Base-by-base conservation (phyloP, 768 basidiomycete species). In the Termitomyces sp. region DNA sequence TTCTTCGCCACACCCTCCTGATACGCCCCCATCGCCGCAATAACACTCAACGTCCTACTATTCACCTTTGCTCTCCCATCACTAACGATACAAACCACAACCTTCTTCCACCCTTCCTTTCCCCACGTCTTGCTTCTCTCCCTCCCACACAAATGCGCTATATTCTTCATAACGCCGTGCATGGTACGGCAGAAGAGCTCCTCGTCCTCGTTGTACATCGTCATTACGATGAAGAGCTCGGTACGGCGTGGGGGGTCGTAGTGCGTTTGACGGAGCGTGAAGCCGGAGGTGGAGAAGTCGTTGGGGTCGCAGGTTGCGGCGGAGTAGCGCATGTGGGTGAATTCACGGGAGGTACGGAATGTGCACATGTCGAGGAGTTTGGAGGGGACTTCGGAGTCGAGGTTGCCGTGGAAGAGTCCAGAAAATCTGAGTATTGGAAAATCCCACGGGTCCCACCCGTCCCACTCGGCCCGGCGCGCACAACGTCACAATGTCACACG, bases 31-130 rank as follows among this genome's bases (percentile, higher is more conserved):
- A n/a, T n/a, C n/a, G n/a, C n/a, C n/a, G n/a, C n/a, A n/a, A n/a
- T n/a, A n/a, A n/a, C n/a, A n/a, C n/a, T n/a, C n/a, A n/a, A n/a
- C n/a, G n/a, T n/a, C n/a, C n/a, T n/a, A n/a, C n/a, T n/a, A n/a
- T n/a, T n/a, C n/a, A n/a, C n/a, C n/a, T n/a, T n/a, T n/a, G n/a
- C n/a, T n/a, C n/a, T n/a, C n/a, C n/a, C n/a, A n/a, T n/a, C n/a
- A n/a, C n/a, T n/a, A n/a, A n/a, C n/a, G n/a, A n/a, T n/a, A n/a
- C n/a, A n/a, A n/a, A n/a, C n/a, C n/a, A n/a, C n/a, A n/a, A 96
- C 92, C 81, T 97, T 97, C 81, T 98, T 96, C 96, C 96, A 98
- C 1, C 94, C 94, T 0, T 97, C 95, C 71, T 91, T 90, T 0
- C 95, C 96, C 96, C 96, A 98, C 4, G 92, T 97, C 81, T 92